Conservation (phyloP, 1,139 yeast genomes). For the Blastobotrys raffinosifermentans region DNA sequence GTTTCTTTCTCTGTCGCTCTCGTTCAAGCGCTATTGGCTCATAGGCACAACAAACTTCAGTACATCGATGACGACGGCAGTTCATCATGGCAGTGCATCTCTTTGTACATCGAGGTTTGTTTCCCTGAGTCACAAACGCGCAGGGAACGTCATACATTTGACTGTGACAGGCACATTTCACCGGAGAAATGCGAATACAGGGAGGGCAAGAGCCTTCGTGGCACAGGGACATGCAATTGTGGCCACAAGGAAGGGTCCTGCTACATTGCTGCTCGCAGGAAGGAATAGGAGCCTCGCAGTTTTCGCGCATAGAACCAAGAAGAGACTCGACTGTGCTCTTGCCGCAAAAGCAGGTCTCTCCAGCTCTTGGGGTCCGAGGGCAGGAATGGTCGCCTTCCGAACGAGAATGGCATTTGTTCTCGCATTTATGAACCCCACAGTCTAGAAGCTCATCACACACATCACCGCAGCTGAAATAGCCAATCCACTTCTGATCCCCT, state of each 20-base stretch:
- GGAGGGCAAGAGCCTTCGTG: conserved; percentile 72
- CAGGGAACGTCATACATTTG: conserved; percentile 58
- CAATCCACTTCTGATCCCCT: conserved; percentile 46
- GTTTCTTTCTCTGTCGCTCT: conserved; percentile 51
- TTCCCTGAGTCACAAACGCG: conserved; percentile 45
- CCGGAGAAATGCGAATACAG: conserved; percentile 45
- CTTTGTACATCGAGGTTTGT: conserved; percentile 58
- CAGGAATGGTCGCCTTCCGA: conserved; percentile 44
- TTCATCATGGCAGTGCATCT: conserved; percentile 72
- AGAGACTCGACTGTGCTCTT: conserved; percentile 38
- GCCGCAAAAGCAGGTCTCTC: conserved; percentile 77
- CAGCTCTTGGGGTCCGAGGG: conserved; percentile 53
- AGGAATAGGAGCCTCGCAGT: conserved; percentile 64
- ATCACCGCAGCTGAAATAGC: conserved; percentile 56
- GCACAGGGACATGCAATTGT: conserved; percentile 57
- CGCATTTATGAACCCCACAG: conserved; percentile 64
- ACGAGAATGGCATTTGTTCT: conserved; percentile 53
- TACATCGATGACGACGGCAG: conserved; percentile 79
- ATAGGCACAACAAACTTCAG: conserved; percentile 60
- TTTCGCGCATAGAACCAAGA: conserved; percentile 42
- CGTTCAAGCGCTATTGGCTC: conserved; percentile 60
- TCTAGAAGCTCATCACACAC: conserved; percentile 47
- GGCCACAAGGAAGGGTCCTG: conserved; percentile 66
- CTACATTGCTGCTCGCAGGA: conserved; percentile 63
- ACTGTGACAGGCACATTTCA: conserved; percentile 48